Conservation (phyloP, 2,329 filamentous ascomycete species). For the Claviceps purpurea region DNA sequence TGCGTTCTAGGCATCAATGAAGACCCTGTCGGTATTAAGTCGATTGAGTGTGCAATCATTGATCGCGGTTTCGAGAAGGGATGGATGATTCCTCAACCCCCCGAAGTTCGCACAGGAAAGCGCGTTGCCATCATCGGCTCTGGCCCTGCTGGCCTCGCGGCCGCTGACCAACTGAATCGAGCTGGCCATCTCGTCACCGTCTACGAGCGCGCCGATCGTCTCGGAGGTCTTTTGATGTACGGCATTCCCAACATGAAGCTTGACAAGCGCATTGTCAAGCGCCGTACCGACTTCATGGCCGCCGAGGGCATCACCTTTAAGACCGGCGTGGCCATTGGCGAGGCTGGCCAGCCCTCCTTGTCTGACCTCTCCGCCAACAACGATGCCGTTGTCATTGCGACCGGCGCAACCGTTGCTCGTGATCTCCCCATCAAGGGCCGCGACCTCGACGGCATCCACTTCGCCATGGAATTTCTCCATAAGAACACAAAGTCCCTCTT, state of each 20-base stretch:
- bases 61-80: conserved; percentile 96
- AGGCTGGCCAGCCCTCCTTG: conserved; percentile 49
- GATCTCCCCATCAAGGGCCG: conserved; percentile 85
- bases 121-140: conserved; percentile 81
- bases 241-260: conserved; percentile 99
- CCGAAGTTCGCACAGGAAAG: conserved; percentile 73
- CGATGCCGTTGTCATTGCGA: conserved; percentile 81
- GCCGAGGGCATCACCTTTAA: conserved; percentile 76
- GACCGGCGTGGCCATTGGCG: conserved; percentile 64
- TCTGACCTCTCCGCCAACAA: conserved; percentile 58
- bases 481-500: conserved; percentile 96
- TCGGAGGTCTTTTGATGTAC: conserved; percentile 92
- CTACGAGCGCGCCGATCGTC: conserved; percentile 83
- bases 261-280: conserved; percentile 93
- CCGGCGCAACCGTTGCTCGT: conserved; percentile 83
- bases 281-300: conserved; percentile 89
- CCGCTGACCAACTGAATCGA: conserved; percentile 87
- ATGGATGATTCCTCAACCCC: conserved; percentile 83
- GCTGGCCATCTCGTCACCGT: conserved; percentile 80
- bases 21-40: conserved; percentile 95
- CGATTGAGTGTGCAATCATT: conserved; percentile 94
- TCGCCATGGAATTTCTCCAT: conserved; percentile 94
- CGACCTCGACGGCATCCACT: conserved; percentile 82
- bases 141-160: conserved; percentile 79
- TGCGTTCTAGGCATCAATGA: conserved; percentile 95